These are phyloP conservation scores for Noccaea caerulescens DNA, from an alignment of 345 rosid genomes.

Conservation along the genomic window DNA sequence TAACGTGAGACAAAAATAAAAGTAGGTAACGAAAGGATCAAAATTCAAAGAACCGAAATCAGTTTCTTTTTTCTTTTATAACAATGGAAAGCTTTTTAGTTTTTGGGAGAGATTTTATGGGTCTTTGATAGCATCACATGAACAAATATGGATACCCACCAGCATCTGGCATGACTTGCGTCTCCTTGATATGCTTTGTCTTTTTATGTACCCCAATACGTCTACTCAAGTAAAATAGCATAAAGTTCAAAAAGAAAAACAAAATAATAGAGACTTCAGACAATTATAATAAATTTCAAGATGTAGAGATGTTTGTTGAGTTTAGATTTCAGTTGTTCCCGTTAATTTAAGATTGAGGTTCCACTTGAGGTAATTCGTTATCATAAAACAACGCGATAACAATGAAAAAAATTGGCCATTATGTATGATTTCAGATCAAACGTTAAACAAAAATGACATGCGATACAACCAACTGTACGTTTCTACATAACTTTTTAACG, in stretches of 20 bases:
- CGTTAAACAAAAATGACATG: too few species aligned
- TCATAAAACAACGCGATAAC: too few species aligned
- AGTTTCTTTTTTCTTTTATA: neutral
- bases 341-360: too few species aligned
- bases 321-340: too few species aligned
- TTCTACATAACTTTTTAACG: too few species aligned
- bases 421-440: too few species aligned
- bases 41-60: constrained; percentile 33
- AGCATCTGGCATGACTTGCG: constrained; percentile 40
- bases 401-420: too few species aligned
- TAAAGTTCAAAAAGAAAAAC: neutral
- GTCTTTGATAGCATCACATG: constrained; percentile 48
- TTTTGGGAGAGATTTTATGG: constrained; percentile 25
- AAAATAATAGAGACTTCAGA: constrained; percentile 1
- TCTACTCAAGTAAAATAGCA: constrained; percentile 9
- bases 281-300: neutral
- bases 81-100: neutral
- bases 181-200: constrained; percentile 39
- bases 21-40: constrained; percentile 19
- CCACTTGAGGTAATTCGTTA: too few species aligned
- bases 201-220: constrained; percentile 36
- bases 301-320: too few species aligned
- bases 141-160: constrained; percentile 49
- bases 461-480: too few species aligned
- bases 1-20: constrained; percentile 42